These are phyloP conservation scores for Immersiella caudata DNA, from an alignment of 495 filamentous ascomycete species.

Conservation along the genomic window DNA sequence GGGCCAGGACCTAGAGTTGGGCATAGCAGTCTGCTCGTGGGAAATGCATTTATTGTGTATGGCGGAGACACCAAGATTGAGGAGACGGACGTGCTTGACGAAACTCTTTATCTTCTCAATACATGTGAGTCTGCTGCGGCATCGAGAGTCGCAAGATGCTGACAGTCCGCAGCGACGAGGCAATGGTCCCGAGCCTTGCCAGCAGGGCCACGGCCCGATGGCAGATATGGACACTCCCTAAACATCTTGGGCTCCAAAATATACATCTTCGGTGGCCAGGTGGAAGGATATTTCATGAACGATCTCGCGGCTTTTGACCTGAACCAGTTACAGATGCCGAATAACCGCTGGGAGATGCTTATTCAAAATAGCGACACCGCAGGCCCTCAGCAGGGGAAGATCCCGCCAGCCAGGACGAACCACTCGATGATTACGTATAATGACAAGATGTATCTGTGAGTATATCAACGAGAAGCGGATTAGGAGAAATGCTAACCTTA, in stretches of 20 bases:
- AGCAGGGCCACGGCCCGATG: conserved; percentile 76
- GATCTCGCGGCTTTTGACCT: conserved; percentile 96
- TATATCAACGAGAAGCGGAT: conserved; percentile 27
- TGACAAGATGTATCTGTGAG: conserved; percentile 92
- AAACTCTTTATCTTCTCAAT: conserved; percentile 95
- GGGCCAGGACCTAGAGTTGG: conserved; percentile 95
- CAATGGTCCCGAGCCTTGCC: conserved; percentile 97
- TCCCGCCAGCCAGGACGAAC: conserved; percentile 93
- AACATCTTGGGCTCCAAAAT: conserved; percentile 96
- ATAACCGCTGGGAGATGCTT: conserved; percentile 91
- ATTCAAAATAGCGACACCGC: conserved; percentile 74
- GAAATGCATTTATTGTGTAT: conserved; percentile 99
- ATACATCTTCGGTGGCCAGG: conserved; percentile 96
- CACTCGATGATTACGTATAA: conserved; percentile 90
- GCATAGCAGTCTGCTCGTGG: conserved; percentile 90
- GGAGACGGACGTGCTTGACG: conserved; percentile 85
- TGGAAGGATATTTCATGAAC: conserved; percentile 97
- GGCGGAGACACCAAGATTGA: conserved; percentile 98
- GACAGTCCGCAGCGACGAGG: conserved; percentile 70
- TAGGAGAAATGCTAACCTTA: conserved; percentile 29
- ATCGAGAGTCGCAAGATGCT: conserved; percentile 25
- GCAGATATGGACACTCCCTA: conserved; percentile 93
- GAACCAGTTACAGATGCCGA: conserved; percentile 84
- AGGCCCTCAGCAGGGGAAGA: conserved; percentile 63
- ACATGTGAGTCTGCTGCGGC: conserved; percentile 69